phyloP scores from a whole-genome alignment of 192 early-diverging fungal genomes.

The Glomus cerebriforme region DNA sequence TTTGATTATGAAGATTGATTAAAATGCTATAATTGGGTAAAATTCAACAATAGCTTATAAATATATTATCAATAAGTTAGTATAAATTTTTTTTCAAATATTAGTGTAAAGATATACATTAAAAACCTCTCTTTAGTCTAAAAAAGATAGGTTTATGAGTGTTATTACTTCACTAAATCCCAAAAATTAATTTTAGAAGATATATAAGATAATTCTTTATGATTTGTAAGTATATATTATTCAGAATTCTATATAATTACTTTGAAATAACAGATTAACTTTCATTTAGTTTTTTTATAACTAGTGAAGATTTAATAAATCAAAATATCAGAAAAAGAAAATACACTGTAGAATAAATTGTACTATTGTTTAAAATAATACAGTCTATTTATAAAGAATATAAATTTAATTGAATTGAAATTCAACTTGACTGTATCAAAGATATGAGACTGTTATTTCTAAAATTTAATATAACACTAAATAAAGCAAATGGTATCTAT shows the following conservation, averaged over 20 bases:
- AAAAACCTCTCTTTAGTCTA: slow-evolving; percentile 21
- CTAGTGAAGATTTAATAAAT: slow-evolving; percentile 11
- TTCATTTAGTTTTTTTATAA: slow-evolving; percentile 23
- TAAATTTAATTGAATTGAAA: slow-evolving; percentile 25
- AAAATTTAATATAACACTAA: slow-evolving; percentile 15
- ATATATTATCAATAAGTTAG: slow-evolving; percentile 16
- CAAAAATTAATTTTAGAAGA: slow-evolving; percentile 12
- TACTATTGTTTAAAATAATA: slow-evolving; percentile 28
- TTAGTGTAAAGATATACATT: background rate
- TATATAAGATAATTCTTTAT: slow-evolving; percentile 23
- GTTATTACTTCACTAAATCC: slow-evolving; percentile 1
- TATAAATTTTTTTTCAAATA: background rate
- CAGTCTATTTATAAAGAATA: slow-evolving; percentile 23
- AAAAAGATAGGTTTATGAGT: slow-evolving; percentile 21
- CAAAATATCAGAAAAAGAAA: slow-evolving; percentile 10
- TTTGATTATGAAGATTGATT: no score
- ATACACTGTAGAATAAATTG: slow-evolving; percentile 28
- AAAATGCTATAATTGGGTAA: no score
- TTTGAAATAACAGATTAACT: slow-evolving; percentile 14
- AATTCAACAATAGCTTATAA: slow-evolving; percentile 10
- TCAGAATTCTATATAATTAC: background rate
- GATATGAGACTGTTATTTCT: slow-evolving; percentile 21
- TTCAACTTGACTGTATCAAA: slow-evolving; percentile 13
- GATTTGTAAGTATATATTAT: background rate
- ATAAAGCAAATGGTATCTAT: slow-evolving; percentile 22